phyloP scores from a whole-genome alignment of 2,329 filamentous ascomycete genomes.

The Septoria petroselini region DNA sequence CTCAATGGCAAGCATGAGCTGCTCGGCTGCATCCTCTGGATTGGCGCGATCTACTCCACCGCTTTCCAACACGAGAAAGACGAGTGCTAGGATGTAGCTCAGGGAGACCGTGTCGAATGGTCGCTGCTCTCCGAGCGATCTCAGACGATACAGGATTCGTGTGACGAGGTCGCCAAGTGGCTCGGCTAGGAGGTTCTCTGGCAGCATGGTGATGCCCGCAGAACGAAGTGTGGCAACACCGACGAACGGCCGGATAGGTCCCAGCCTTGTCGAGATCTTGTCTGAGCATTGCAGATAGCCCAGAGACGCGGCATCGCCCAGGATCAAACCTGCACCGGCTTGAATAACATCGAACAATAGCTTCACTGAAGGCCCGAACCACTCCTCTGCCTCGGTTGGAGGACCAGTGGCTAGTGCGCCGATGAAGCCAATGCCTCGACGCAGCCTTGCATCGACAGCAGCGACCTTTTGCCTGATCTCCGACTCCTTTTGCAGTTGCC shows the following conservation, averaged over 20 bases:
- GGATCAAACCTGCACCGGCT: slow-evolving; percentile 75
- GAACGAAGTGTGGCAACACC: slow-evolving; percentile 83
- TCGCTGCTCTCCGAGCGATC: slow-evolving; percentile 88
- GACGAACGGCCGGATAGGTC: slow-evolving; percentile 73
- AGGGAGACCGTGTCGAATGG: slow-evolving; percentile 86
- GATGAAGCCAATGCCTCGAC: slow-evolving; percentile 83
- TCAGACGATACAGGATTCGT: slow-evolving; percentile 81
- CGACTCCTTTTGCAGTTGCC: slow-evolving; percentile 83
- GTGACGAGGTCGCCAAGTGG: slow-evolving; percentile 78
- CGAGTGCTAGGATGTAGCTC: slow-evolving; percentile 79
- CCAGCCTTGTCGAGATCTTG: slow-evolving; percentile 70
- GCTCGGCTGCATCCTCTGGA: slow-evolving; percentile 78
- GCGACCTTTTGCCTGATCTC: slow-evolving; percentile 72
- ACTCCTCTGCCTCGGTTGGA: slow-evolving; percentile 81
- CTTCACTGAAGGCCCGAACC: slow-evolving; percentile 80
- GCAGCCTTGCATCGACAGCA: slow-evolving; percentile 65
- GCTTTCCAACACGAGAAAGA: slow-evolving; percentile 73
- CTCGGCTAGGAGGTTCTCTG: slow-evolving; percentile 70
- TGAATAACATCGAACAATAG: slow-evolving; percentile 71
- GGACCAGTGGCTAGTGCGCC: slow-evolving; percentile 77
- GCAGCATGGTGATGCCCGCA: slow-evolving; percentile 68
- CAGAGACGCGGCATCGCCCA: slow-evolving; percentile 72
- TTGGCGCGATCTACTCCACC: slow-evolving; percentile 69
- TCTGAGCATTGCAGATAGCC: slow-evolving; percentile 79
- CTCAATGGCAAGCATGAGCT: slow-evolving; percentile 84